Base-by-base conservation (phyloP, 768 basidiomycete species). In the Stropharia rugosoannulata region DNA sequence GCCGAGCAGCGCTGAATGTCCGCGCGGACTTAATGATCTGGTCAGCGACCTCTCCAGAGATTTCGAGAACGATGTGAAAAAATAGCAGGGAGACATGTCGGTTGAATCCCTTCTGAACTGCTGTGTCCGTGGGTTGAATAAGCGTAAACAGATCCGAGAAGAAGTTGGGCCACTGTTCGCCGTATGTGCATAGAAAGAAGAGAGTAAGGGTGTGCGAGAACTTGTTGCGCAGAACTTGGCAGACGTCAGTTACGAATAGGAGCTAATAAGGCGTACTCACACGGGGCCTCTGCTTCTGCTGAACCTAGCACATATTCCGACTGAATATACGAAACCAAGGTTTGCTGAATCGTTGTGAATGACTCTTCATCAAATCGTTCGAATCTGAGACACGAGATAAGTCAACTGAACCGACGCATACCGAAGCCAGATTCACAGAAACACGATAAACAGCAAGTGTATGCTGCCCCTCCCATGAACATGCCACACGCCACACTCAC, bases 41-140 rank as follows among this genome's bases (percentile, higher is more conserved):
- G 74, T 99, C 97, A 48, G 93, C 93, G n/a, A 98, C 90, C 71
- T 99, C 97, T 11, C 91, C 90, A 0, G 95, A 95, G 51, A 98
- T 95, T 70, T 99, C 97, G 56, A 90, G 85, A 42, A 99, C 79
- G 62, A 98, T 79, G 65, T 91, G 94, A 69, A 98, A 91, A 69
- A 97, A 86, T 55, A 99, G 81, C 27, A 95, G 80, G 18, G 90
- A 90, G 32, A 96, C 82, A 65, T 95, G 90, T 42, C 83, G 83
- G 68, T 95, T 96, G 73, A 89, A 85, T 22, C 82, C 76, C 39
- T 82, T 74, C 59, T 79, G 74, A 12, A 82, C 76, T 39, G 77
- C 75, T 9, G 84, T 80, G 59, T 85, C 77, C 27, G 83, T 66
- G 27, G 83, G 79, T 22, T 80, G 86, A 59, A 93, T 85, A 64